phyloP scores from a whole-genome alignment of 495 filamentous ascomycete genomes.

The Tuber umbilicatum region DNA sequence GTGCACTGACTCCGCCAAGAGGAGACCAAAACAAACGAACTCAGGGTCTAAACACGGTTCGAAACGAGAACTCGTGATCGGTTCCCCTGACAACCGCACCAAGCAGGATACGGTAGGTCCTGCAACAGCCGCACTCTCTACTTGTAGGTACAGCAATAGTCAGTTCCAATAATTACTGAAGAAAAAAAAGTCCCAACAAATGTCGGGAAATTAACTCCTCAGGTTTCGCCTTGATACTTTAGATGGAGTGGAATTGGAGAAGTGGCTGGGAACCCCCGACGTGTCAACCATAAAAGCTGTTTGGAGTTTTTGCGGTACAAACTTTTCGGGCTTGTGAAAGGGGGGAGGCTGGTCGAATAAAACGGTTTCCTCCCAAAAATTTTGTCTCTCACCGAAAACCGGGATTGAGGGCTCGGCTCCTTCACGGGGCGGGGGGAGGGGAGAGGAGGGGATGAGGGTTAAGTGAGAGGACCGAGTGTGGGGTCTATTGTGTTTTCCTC shows the following conservation, averaged over 20 bases:
- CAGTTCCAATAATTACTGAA: neutral
- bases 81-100: neutral
- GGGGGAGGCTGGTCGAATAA: neutral
- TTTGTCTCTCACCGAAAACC: neutral
- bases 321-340: neutral
- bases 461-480: neutral
- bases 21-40: neutral
- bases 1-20: neutral
- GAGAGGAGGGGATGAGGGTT: neutral
- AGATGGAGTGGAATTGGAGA: neutral
- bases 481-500: neutral
- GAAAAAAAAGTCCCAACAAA: neutral
- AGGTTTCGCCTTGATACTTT: neutral
- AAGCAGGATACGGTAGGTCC: neutral
- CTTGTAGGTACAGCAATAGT: too few species aligned
- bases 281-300: neutral
- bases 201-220: neutral
- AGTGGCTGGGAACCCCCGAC: neutral
- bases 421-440: neutral
- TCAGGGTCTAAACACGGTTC: neutral
- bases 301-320: neutral
- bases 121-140: neutral
- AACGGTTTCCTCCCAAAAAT: neutral
- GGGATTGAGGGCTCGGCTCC: neutral
- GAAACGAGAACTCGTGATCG: slow-evolving; percentile 1